phyloP scores from a whole-genome alignment of 192 early-diverging fungal genomes.

The Rhizophagus clarus region DNA sequence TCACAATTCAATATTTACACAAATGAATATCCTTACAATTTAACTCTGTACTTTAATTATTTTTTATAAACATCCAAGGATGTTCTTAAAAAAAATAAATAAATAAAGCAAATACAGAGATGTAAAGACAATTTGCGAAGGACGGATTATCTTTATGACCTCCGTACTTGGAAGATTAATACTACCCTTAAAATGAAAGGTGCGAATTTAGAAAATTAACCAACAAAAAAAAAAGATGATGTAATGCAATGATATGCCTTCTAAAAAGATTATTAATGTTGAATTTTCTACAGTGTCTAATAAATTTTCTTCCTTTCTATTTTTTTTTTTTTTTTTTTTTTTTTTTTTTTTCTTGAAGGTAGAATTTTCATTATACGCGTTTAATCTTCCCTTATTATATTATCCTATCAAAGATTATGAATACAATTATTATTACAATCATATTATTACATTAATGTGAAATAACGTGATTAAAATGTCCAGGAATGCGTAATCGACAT shows the following conservation, averaged over 20 bases:
- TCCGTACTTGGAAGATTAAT: neutral
- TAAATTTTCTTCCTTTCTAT: too few species aligned
- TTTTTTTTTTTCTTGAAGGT: neutral
- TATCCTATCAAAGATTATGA: neutral
- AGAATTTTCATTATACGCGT: neutral
- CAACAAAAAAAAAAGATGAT: neutral
- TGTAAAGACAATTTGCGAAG: neutral
- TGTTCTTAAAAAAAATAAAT: neutral
- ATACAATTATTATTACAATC: neutral
- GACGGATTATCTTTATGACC: neutral
- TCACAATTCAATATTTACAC: neutral
- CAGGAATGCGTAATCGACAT: conserved; percentile 40
- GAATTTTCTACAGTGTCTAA: too few species aligned
- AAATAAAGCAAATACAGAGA: neutral
- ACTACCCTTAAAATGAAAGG: neutral
- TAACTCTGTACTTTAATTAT: neutral
- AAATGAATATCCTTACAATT: neutral
- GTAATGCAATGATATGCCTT: neutral
- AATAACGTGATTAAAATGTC: conserved; percentile 39
- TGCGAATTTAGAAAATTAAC: neutral
- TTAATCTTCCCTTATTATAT: neutral
- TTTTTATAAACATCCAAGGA: neutral
- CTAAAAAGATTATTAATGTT: neutral
- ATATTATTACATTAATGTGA: conserved; percentile 20
- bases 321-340: neutral